Percentiles rank a stretch among this genome's conserved stretches.
Evolutionary conservation across 176 grass and related monocot species (phyloP).

Genomic region (Guadua angustifolia): DNA sequence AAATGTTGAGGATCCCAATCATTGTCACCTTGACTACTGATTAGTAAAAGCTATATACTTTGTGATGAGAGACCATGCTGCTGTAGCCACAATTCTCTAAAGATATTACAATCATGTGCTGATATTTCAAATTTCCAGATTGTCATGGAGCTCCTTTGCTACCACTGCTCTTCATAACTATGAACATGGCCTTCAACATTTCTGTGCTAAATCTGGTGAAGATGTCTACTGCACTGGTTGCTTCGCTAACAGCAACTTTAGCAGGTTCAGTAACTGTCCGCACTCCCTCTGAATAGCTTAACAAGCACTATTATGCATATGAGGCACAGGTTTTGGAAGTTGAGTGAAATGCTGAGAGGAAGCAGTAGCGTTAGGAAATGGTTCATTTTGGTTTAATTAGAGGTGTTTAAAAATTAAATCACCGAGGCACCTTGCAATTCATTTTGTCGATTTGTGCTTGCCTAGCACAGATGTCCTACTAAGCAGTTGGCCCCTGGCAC

Average conservation of each 20-base stretch:
- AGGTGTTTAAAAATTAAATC: constrained; percentile 4
- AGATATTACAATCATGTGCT: constrained; percentile 1
- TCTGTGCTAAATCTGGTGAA: constrained; percentile 88
- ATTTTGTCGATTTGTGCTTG: constrained; percentile 12
- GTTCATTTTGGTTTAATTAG: not conserved
- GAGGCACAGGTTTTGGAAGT: not conserved
- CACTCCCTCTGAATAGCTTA: constrained; percentile 21
- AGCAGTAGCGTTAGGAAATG: not conserved
- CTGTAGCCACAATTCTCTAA: constrained; percentile 15
- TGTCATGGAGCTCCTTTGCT: constrained; percentile 81
- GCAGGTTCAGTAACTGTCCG: constrained; percentile 59
- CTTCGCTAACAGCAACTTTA: constrained; percentile 78
- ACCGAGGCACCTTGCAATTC: not conserved
- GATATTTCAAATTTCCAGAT: constrained; percentile 58
- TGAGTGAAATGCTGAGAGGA: not conserved
- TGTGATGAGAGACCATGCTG: constrained; percentile 6
- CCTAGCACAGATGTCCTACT: constrained; percentile 8
- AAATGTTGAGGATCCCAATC: not conserved
- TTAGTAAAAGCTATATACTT: not conserved
- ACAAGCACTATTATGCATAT: not conserved
- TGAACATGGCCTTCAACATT: constrained; percentile 97
- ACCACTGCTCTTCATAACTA: constrained; percentile 74
- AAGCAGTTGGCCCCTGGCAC: not conserved
- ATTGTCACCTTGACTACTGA: not conserved
- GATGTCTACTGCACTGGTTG: constrained; percentile 87